Percentiles rank a stretch among this genome's conserved stretches.
Conservation (phyloP, 2,329 filamentous ascomycete genomes). For the Beauveria caledonica region DNA sequence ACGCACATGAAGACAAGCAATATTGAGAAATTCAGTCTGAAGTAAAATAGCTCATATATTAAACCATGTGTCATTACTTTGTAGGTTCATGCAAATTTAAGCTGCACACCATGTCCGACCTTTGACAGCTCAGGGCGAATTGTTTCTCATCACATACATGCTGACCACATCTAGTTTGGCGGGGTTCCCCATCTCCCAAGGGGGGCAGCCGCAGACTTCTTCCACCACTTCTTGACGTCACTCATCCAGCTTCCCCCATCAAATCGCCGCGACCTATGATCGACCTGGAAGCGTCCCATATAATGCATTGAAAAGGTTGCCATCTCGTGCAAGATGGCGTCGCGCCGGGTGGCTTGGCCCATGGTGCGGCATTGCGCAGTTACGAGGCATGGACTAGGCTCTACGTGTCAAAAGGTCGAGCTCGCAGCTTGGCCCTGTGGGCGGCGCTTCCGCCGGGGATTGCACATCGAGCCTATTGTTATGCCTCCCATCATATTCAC, state of each 20-base stretch:
- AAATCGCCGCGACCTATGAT: neutral
- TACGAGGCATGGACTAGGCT: neutral
- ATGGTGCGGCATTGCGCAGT: neutral
- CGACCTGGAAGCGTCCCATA: neutral
- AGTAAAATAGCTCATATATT: too few species aligned
- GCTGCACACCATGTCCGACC: neutral
- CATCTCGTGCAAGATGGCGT: neutral
- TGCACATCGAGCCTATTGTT: constrained; percentile 34
- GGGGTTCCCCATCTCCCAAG: neutral
- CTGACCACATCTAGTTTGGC: neutral
- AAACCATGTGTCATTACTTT: too few species aligned
- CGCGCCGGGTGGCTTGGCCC: neutral
- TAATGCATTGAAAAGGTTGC: neutral
- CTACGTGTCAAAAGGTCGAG: neutral
- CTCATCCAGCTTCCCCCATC: neutral
- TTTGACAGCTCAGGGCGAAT: neutral
- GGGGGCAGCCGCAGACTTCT: neutral
- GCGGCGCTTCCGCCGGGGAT: constrained; percentile 8
- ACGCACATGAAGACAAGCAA: too few species aligned
- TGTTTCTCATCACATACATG: too few species aligned
- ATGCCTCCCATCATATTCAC: constrained; percentile 59
- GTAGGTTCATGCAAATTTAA: neutral
- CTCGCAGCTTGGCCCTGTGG: neutral
- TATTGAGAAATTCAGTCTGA: neutral
- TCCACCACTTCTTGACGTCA: neutral